phyloP scores from a whole-genome alignment of 2,329 filamentous ascomycete species.

The Colletotrichum ledebouriae region DNA sequence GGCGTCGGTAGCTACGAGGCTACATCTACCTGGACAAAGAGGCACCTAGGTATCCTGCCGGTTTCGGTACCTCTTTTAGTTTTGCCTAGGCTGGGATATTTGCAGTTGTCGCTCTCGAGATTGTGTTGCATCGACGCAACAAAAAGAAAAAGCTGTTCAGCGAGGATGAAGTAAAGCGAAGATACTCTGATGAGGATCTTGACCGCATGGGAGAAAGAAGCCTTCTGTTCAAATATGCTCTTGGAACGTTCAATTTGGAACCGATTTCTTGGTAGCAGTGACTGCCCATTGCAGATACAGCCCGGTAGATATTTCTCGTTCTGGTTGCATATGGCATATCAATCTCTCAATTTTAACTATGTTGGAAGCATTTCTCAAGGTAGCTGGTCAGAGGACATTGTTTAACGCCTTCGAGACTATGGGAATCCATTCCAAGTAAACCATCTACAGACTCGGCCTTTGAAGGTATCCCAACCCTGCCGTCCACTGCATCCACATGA shows the following conservation, averaged over 20 bases:
- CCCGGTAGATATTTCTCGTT: too few relatives aligned
- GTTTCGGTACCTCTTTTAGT: constrained; percentile 36
- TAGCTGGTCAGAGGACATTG: too few relatives aligned
- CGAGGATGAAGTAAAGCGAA: constrained; percentile 47
- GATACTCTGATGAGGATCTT: constrained; percentile 49
- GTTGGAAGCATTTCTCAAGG: too few relatives aligned
- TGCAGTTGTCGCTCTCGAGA: constrained; percentile 36
- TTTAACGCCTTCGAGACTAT: neutral
- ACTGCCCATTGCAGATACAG: too few relatives aligned
- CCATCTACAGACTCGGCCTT: neutral
- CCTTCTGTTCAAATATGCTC: constrained; percentile 50
- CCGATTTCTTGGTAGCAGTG: too few relatives aligned
- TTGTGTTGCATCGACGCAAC: constrained; percentile 43
- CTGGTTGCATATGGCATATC: too few relatives aligned
- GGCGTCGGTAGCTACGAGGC: constrained; percentile 55
- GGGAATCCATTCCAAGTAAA: neutral
- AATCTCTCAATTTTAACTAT: too few relatives aligned
- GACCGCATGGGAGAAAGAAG: constrained; percentile 50
- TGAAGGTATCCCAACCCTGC: rapidly evolving
- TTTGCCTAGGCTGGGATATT: constrained; percentile 39
- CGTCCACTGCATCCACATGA: neutral
- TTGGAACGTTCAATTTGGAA: constrained; percentile 36
- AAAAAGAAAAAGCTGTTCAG: constrained; percentile 45
- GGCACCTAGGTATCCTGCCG: constrained; percentile 41
- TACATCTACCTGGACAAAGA: constrained; percentile 43